A percentile compares a stretch with the other conserved stretches of the same genome.
Conservation (phyloP, 257 asterid species). For the Echium plantagineum region DNA sequence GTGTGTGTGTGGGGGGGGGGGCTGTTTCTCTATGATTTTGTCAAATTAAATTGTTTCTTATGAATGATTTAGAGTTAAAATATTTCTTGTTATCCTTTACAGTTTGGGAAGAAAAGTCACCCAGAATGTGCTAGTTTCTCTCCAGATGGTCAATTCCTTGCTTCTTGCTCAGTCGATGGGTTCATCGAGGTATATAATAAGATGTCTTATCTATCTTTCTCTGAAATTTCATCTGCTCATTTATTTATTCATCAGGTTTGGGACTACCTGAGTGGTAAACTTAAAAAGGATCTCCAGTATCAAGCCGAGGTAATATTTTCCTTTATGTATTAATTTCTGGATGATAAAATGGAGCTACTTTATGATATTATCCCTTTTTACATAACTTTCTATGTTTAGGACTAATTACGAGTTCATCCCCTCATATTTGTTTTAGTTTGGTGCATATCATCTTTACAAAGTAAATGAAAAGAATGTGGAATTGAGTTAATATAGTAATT, state of each 20-base stretch:
- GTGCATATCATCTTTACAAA: no score
- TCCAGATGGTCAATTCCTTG: constrained; percentile 98
- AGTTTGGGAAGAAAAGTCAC: constrained; percentile 94
- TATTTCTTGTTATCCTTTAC: constrained; percentile 22
- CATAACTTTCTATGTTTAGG: not conserved
- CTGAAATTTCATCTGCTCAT: constrained; percentile 13
- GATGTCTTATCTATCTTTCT: constrained; percentile 6
- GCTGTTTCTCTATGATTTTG: no score
- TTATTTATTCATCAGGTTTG: constrained; percentile 54
- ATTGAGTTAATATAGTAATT: no score
- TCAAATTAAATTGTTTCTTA: no score
- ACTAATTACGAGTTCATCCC: no score
- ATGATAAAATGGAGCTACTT: no score
- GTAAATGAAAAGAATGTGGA: no score
- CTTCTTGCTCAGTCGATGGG: constrained; percentile 94
- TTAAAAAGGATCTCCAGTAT: constrained; percentile 96
- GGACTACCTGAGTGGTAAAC: constrained; percentile 92
- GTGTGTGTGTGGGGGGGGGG: no score
- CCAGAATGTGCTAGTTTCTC: constrained; percentile 89
- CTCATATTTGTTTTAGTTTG: no score
- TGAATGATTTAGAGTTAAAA: not conserved
- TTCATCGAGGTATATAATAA: constrained; percentile 61
- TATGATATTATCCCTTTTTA: no score
- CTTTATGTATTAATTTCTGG: not conserved
- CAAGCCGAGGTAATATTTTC: constrained; percentile 90